A percentile compares a stretch with the other conserved stretches of the same genome.
Evolutionary conservation across 441 rosid genomes (phyloP).

Genomic region (Croton laevigatus): DNA sequence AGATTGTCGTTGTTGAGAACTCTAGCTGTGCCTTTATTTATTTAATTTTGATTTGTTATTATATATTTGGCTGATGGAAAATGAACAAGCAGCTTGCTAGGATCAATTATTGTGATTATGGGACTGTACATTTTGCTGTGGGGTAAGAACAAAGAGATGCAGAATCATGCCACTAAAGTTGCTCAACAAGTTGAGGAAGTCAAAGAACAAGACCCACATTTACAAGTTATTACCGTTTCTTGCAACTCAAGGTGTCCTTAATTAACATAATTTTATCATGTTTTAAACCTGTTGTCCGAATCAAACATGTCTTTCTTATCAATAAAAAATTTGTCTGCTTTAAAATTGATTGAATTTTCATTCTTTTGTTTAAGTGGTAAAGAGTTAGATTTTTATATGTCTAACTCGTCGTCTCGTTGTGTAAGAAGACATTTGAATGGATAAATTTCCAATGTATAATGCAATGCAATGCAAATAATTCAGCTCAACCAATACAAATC

Average conservation of each 20-base stretch:
- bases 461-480: no score
- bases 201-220: slow-evolving; percentile 39
- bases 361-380: no score
- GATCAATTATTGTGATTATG: slow-evolving; percentile 48
- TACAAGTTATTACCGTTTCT: slow-evolving; percentile 30
- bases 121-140: slow-evolving; percentile 65
- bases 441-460: no score
- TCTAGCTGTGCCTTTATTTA: background rate
- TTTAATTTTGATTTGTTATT: background rate
- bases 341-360: no score
- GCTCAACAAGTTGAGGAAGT: slow-evolving; percentile 35
- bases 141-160: slow-evolving; percentile 60
- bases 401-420: no score
- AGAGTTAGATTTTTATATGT: no score
- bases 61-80: background rate
- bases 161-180: slow-evolving; percentile 31
- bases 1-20: no score
- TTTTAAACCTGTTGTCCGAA: no score
- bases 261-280: background rate
- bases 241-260: slow-evolving; percentile 27
- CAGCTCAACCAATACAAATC: no score
- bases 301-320: background rate
- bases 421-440: no score
- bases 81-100: slow-evolving; percentile 43
- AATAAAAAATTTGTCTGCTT: no score